Conservation (phyloP, 2,329 filamentous ascomycete species). For the Talaromyces pinophilus region DNA sequence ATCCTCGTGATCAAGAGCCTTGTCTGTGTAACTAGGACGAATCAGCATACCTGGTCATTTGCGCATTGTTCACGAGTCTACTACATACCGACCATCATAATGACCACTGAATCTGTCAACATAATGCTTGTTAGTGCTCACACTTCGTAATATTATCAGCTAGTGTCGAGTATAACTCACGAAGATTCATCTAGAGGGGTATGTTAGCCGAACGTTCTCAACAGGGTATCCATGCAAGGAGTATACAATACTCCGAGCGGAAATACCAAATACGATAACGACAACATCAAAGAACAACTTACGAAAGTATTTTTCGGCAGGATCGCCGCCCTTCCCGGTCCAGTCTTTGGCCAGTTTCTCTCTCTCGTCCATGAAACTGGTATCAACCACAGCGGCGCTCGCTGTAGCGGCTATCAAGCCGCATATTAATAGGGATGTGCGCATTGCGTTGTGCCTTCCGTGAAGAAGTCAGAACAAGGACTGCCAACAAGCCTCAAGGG, state of each 20-base stretch:
- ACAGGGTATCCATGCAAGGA: not conserved
- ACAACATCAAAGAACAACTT: slow-evolving; percentile 27
- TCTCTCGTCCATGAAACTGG: slow-evolving; percentile 48
- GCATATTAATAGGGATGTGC: slow-evolving; percentile 6
- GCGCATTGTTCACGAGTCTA: not conserved
- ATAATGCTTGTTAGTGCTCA: not conserved
- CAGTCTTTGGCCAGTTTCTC: slow-evolving; percentile 44
- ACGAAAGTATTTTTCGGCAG: slow-evolving; percentile 55
- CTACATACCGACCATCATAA: slow-evolving; percentile 54
- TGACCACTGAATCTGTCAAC: slow-evolving; percentile 53
- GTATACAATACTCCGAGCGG: not conserved
- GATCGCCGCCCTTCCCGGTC: slow-evolving; percentile 41
- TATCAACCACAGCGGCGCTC: slow-evolving; percentile 31
- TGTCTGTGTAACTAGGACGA: slow-evolving; percentile 49
- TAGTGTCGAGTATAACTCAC: slow-evolving; percentile 32
- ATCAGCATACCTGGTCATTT: not conserved
- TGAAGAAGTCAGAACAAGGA: not conserved
- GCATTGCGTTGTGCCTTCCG: not conserved
- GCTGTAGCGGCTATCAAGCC: slow-evolving; percentile 14
- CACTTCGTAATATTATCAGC: not conserved
- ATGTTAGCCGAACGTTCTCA: slow-evolving; percentile 17
- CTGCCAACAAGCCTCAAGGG: not conserved
- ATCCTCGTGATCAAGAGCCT: slow-evolving; percentile 49
- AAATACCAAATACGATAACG: not conserved
- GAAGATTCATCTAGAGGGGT: slow-evolving; percentile 44